Evolutionary conservation across 768 basidiomycete genomes (phyloP), one percentile per base, ranked within the genome.

Genomic region (Erythrobasidium yunnanense): DNA sequence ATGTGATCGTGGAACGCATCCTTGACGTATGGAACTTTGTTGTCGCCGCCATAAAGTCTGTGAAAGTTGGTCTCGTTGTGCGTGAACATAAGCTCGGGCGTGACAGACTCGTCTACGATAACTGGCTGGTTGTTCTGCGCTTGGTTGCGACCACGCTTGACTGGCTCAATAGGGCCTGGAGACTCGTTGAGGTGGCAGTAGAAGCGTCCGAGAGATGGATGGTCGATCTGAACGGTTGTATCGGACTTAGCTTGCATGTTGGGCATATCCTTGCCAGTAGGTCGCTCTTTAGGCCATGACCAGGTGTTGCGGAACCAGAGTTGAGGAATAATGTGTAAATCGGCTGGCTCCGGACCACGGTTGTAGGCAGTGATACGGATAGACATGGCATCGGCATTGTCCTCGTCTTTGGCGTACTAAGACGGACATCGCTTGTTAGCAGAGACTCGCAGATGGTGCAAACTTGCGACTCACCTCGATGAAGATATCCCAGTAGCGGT

Each of bases 1-100:
- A 99, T 89, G 75, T 97, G 89, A 76, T 99, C 92, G 72, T 99
- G 93, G 80, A 99, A 99, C 11, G 87, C 92, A 74, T 99, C 95
- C 78, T 99, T 99, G 73, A 88, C 87, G 73, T 85, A 91, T 1
- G 82, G 81, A 0, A 85, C 84, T 55, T 82, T 80, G 78, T 99
- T 99, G 70, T 84, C 79, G 5, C 88, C 91, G 22, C 85, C 87
- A 75, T 96, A 99, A 25, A 99, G 80, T 58, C 95, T 83, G 73
- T 81, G 81, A 75, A 86, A 93, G 80, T 99, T 99, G 68, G 93
- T 95, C 74, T 97, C 88, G 76, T 97, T 99, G 72, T 96, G 93
- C 15, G 91, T 92, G 76, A 99, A 99, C 18, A 97, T 76, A 34
- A 99, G 79, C 7, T 88, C 84, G 0, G 95, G 92, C 46, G 87